Conservation (phyloP, 108 stramenopile species). For the Stephanodiscus triporus region DNA sequence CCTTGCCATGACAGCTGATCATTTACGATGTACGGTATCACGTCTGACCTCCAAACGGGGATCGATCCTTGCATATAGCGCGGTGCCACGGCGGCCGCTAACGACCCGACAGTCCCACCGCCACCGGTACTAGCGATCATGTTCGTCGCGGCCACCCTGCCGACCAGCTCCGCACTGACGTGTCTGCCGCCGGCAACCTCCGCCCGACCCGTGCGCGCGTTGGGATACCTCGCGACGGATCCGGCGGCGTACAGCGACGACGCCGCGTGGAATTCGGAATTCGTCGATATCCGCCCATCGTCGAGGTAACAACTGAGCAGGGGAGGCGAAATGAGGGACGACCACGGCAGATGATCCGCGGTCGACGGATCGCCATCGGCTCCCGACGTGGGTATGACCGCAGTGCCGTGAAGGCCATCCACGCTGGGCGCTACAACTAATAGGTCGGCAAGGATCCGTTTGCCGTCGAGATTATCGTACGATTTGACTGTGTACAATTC, state of each 20-base stretch:
- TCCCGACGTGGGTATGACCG: conserved; percentile 35
- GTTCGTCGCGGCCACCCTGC: conserved; percentile 72
- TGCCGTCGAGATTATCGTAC: conserved; percentile 75
- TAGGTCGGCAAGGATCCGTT: conserved; percentile 55
- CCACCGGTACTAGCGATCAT: conserved; percentile 55
- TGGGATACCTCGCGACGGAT: conserved; percentile 79
- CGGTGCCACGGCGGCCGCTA: neutral
- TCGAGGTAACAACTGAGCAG: conserved; percentile 74
- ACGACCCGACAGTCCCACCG: neutral
- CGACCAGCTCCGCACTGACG: conserved; percentile 65
- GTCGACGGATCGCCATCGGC: no score
- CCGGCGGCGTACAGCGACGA: conserved; percentile 81
- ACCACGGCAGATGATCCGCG: conserved; percentile 37
- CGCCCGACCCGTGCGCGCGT: conserved; percentile 67
- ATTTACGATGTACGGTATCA: conserved; percentile 42
- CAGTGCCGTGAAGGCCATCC: conserved; percentile 68
- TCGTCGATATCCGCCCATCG: conserved; percentile 72
- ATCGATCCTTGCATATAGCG: conserved; percentile 52
- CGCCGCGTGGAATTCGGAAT: conserved; percentile 70
- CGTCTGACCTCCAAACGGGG: conserved; percentile 82
- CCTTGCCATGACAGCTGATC: neutral
- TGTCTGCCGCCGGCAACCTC: conserved; percentile 74
- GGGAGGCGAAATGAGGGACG: conserved; percentile 57
- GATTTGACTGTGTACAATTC: conserved; percentile 83
- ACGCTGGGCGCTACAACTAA: conserved; percentile 76